phyloP scores from a whole-genome alignment of 2,329 filamentous ascomycete genomes.

The Ceratocystis albifundus region DNA sequence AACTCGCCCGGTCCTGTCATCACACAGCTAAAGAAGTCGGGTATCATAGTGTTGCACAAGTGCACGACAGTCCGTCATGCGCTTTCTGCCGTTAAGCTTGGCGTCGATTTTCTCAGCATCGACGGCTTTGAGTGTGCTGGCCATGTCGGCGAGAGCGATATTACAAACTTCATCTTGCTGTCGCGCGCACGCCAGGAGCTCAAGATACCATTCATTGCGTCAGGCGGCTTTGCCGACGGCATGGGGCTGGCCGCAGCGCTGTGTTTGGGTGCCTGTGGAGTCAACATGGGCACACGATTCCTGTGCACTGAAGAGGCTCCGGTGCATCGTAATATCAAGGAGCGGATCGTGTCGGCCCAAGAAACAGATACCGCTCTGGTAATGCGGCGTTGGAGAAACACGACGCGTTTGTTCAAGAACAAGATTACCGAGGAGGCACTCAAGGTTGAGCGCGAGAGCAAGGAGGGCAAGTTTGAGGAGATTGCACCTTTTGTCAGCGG shows the following conservation, averaged over 20 bases:
- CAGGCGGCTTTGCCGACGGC: slow-evolving; percentile 89
- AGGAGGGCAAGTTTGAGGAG: slow-evolving; percentile 77
- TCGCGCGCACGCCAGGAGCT: slow-evolving; percentile 74
- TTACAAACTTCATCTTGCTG: slow-evolving; percentile 82
- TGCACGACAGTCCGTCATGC: slow-evolving; percentile 95
- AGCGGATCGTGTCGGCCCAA: slow-evolving; percentile 74
- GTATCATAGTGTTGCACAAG: slow-evolving; percentile 80
- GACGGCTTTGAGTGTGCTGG: slow-evolving; percentile 96
- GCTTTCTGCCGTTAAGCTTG: slow-evolving; percentile 79
- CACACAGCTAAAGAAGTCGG: slow-evolving; percentile 68
- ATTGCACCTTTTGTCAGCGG: slow-evolving; percentile 80
- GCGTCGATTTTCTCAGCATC: slow-evolving; percentile 92
- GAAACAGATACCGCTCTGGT: slow-evolving; percentile 89
- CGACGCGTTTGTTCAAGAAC: slow-evolving; percentile 76
- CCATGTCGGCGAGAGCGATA: slow-evolving; percentile 77
- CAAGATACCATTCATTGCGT: slow-evolving; percentile 83
- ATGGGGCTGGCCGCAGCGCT: slow-evolving; percentile 85
- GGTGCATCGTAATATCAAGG: slow-evolving; percentile 86
- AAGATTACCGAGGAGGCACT: slow-evolving; percentile 72
- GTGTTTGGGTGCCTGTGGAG: slow-evolving; percentile 76
- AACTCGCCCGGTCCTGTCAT: slow-evolving; percentile 86
- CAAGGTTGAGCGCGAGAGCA: slow-evolving; percentile 72
- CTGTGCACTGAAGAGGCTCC: slow-evolving; percentile 93
- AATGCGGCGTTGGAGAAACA: slow-evolving; percentile 86
- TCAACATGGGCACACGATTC: slow-evolving; percentile 98